Base-by-base conservation (phyloP, 2,329 filamentous ascomycete genomes). In the Phyllosticta ampelicida region DNA sequence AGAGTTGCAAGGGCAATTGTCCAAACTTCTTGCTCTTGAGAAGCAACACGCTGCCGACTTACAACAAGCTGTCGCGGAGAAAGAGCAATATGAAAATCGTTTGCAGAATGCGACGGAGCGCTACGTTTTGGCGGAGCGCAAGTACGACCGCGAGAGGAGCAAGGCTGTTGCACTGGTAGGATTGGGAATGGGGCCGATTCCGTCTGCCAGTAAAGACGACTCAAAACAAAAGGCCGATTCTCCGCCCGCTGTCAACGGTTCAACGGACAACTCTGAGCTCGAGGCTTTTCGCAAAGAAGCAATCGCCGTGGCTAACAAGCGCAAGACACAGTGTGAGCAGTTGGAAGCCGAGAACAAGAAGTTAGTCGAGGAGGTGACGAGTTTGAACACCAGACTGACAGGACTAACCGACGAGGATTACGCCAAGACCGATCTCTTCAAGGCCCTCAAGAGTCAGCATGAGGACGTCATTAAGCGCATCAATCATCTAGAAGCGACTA, bases 51-150 rank as follows among this genome's bases (percentile, higher is more conserved):
- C 88, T 10, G 79, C 86, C 44, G 87, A 91, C 68, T 74, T 95
- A 54, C 89, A 95, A 63, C 82, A 86, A 56, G 76, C 91, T 11
- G 80, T 84, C 53, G 78, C 82, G 6, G 90, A 96, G 66, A 95
- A 94, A 66, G 87, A 95, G 56, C 85, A 89, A 64, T 78, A 96
- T 3, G 89, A 89, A 52, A 88, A 94, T 66, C 87, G 92, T 62
- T 78, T 97, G 19, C 92, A 97, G 68, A 86, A 84, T 30, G 94
- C 92, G 16, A 95, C 90, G 5, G 78, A 95, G 60, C 84, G 94
- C 63, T 97, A 95, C 68, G 89, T 97, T 77, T 89, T 95, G 64
- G 94, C 94, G 0, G 94, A 99, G 71, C 95, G 95, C 76, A 94
- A 90, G 70, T 78, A 97, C 55, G 94, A 99, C 70, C 84, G 94